Conservation (phyloP, 768 basidiomycete species). For the Amanita pallidorosea region DNA sequence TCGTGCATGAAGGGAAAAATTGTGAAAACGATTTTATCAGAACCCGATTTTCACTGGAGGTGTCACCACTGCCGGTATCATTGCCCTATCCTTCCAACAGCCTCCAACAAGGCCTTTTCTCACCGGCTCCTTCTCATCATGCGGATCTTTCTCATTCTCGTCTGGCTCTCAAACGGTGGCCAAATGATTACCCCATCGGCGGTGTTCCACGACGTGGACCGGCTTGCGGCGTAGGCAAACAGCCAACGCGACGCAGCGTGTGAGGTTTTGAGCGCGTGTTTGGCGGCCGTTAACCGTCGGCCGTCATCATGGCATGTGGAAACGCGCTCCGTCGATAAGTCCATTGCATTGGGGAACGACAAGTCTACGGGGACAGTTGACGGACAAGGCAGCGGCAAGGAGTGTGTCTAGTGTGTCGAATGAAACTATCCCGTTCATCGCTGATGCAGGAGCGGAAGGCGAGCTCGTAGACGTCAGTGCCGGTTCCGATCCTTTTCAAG, state of each 20-base stretch:
- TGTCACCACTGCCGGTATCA: too few species aligned
- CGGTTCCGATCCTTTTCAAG: slow-evolving; percentile 1
- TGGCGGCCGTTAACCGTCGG: slow-evolving; percentile 63
- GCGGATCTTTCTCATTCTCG: slow-evolving; percentile 54
- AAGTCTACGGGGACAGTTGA: slow-evolving; percentile 54
- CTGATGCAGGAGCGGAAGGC: background rate
- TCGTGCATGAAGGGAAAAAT: too few species aligned
- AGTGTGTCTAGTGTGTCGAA: background rate
- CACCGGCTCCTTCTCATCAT: too few species aligned
- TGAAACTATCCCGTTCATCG: background rate
- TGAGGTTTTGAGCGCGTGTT: slow-evolving; percentile 63
- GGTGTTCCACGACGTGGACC: slow-evolving; percentile 47
- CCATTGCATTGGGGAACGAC: slow-evolving; percentile 41
- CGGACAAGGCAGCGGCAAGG: slow-evolving; percentile 15
- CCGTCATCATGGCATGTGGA: slow-evolving; percentile 57
- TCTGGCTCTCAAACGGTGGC: slow-evolving; percentile 64
- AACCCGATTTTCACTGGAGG: too few species aligned
- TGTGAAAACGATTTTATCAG: too few species aligned
- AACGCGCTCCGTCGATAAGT: slow-evolving; percentile 40
- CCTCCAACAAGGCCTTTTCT: too few species aligned
- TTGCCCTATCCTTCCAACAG: too few species aligned
- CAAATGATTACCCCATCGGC: slow-evolving; percentile 57
- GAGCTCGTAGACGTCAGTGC: background rate
- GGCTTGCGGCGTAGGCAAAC: slow-evolving; percentile 25
- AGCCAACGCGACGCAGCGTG: slow-evolving; percentile 44